Percentiles rank a stretch among this genome's conserved stretches.
These are phyloP conservation scores for Nemophila menziesii DNA, from an alignment of 257 asterid species.

Conservation along the genomic window DNA sequence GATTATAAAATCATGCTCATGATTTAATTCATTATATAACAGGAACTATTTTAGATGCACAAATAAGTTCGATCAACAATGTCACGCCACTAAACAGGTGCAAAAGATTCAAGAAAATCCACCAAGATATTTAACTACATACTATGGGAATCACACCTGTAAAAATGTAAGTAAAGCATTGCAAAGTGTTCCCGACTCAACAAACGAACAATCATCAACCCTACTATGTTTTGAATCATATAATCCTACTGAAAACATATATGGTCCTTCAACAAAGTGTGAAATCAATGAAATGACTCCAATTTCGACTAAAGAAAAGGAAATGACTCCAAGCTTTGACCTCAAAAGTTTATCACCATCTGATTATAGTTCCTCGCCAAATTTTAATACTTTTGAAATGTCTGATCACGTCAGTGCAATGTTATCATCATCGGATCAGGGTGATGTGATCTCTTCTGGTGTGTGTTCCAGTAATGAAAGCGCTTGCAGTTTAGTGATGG, in stretches of 20 bases:
- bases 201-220: conserved; percentile 21
- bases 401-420: conserved; percentile 5
- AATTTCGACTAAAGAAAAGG: too few species aligned
- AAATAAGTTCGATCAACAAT: conserved; percentile 49
- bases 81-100: conserved; percentile 59
- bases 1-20: neutral
- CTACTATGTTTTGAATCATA: conserved; percentile 31
- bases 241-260: neutral
- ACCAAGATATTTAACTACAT: conserved; percentile 34
- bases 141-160: conserved; percentile 51
- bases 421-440: conserved; percentile 11
- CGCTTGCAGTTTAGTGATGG: conserved; percentile 3
- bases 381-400: neutral
- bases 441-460: conserved; percentile 22
- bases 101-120: conserved; percentile 45
- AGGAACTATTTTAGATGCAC: conserved; percentile 73
- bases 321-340: neutral
- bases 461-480: conserved; percentile 1
- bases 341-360: conserved; percentile 7
- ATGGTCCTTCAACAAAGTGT: conserved; percentile 8
- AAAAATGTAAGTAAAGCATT: conserved; percentile 10
- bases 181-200: conserved; percentile 14
- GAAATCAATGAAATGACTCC: too few species aligned
- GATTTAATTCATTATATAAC: neutral
- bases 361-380: conserved; percentile 1